These are phyloP conservation scores for Camelina sativa DNA, from an alignment of 345 rosid genomes.

Conservation along the genomic window DNA sequence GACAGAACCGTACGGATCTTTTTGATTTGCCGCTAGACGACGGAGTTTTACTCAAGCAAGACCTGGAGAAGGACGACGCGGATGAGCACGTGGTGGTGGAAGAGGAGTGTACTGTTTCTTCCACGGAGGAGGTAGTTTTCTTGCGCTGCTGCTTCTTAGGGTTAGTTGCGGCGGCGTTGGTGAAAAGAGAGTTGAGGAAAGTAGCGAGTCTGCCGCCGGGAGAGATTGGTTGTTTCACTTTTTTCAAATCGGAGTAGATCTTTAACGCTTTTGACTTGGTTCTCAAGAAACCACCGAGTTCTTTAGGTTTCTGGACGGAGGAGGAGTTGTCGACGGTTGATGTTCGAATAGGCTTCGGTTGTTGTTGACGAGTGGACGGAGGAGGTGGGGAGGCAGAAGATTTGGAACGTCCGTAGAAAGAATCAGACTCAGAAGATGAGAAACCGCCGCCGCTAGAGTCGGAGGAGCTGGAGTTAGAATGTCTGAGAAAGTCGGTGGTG, in stretches of 20 bases:
- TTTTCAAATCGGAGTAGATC: conserved; percentile 83
- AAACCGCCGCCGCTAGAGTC: conserved; percentile 76
- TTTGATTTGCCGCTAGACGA: conserved; percentile 52
- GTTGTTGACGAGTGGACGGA: conserved; percentile 25
- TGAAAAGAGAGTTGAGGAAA: conserved; percentile 83
- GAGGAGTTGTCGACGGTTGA: conserved; percentile 41
- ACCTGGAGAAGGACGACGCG: conserved; percentile 83
- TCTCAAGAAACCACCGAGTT: conserved; percentile 57
- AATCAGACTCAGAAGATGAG: conserved; percentile 87
- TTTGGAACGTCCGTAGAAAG: conserved; percentile 43
- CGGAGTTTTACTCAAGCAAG: conserved; percentile 76
- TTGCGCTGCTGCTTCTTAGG: conserved; percentile 45
- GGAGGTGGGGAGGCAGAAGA: conserved; percentile 27
- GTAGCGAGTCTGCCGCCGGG: conserved; percentile 80
- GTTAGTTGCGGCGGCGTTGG: conserved; percentile 47
- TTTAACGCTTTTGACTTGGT: conserved; percentile 80
- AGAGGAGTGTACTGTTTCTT: conserved; percentile 20
- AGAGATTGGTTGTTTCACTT: conserved; percentile 86
- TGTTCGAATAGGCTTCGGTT: conserved; percentile 61
- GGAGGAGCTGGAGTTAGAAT: conserved; percentile 75
- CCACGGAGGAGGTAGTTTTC: background rate
- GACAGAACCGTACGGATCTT: conserved; percentile 76
- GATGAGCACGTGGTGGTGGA: conserved; percentile 67
- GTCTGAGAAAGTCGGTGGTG: conserved; percentile 38
- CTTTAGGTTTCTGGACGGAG: conserved; percentile 45